Percentiles rank a stretch among this genome's conserved stretches.
Evolutionary conservation across 345 rosid species (phyloP).

Genomic region (Jatropha curcas): DNA sequence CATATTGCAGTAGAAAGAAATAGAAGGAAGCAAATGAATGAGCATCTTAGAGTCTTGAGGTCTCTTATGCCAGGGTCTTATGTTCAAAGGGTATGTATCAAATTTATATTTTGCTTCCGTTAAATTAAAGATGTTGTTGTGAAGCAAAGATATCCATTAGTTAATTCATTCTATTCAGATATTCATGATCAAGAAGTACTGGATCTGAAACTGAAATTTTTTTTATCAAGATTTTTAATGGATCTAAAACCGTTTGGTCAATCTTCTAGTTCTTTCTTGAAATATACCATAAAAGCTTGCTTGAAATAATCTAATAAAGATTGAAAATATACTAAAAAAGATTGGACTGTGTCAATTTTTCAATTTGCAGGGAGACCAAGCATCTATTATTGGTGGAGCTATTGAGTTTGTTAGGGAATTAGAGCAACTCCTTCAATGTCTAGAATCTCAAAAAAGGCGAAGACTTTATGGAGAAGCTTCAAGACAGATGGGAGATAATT

Average conservation of each 20-base stretch:
- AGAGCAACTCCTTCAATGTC: constrained; percentile 85
- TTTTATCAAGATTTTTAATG: neutral
- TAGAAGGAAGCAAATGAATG: constrained; percentile 94
- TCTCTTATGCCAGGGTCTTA: constrained; percentile 98
- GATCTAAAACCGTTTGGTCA: neutral
- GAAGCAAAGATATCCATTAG: too few species aligned
- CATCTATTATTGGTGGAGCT: constrained; percentile 96
- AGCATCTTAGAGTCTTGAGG: constrained; percentile 82
- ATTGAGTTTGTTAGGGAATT: constrained; percentile 92
- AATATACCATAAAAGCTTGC: too few species aligned
- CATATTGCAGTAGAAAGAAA: constrained; percentile 94
- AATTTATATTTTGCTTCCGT: neutral
- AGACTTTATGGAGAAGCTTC: constrained; percentile 56
- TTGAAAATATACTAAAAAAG: too few species aligned
- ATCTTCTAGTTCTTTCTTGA: neutral
- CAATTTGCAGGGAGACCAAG: constrained; percentile 89
- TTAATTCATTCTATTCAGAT: too few species aligned
- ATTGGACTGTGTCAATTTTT: neutral
- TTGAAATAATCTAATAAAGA: too few species aligned
- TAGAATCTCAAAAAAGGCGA: constrained; percentile 86
- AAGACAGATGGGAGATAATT: constrained; percentile 38
- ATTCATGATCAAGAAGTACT: too few species aligned
- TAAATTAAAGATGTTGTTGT: too few species aligned
- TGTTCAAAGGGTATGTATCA: constrained; percentile 69
- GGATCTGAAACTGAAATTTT: neutral